These are phyloP conservation scores for Pythium biforme DNA, from an alignment of 352 stramenopile genomes.

Conservation along the genomic window DNA sequence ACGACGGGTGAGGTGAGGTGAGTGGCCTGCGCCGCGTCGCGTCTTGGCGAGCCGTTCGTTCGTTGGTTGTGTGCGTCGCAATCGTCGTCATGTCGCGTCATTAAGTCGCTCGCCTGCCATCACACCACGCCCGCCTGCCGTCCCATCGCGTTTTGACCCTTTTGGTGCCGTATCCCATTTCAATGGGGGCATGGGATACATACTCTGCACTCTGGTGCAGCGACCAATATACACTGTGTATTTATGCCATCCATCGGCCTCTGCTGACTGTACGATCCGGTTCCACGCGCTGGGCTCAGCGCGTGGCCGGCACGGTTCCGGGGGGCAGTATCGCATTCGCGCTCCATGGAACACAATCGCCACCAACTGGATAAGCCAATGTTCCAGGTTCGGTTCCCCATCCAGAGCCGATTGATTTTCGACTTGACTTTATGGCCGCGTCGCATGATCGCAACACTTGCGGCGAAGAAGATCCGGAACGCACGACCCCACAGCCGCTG, in stretches of 20 bases:
- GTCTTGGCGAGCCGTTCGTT: neutral
- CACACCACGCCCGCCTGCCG: neutral
- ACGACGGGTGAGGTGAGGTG: too few species aligned
- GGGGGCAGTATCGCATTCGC: too few species aligned
- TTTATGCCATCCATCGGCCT: constrained; percentile 16
- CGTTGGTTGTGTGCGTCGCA: too few species aligned
- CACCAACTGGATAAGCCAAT: neutral
- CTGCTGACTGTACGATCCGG: too few species aligned
- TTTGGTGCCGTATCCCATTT: too few species aligned
- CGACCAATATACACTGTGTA: constrained; percentile 23
- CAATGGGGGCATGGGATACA: too few species aligned
- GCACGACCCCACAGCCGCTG: constrained; percentile 16
- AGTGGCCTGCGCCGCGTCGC: neutral
- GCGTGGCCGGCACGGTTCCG: neutral
- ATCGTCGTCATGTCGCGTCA: neutral
- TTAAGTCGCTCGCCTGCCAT: neutral
- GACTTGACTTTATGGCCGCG: neutral
- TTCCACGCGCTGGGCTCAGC: neutral
- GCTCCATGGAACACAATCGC: neutral
- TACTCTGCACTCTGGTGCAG: too few species aligned
- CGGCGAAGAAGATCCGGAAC: constrained; percentile 23
- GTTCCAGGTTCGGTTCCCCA: neutral
- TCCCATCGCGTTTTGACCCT: neutral
- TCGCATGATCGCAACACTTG: constrained; percentile 16
- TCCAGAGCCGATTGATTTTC: neutral